A percentile compares a stretch with the other conserved stretches of the same genome.
Evolutionary conservation across 495 filamentous ascomycete species (phyloP).

Genomic region (Cercophora sp.): DNA sequence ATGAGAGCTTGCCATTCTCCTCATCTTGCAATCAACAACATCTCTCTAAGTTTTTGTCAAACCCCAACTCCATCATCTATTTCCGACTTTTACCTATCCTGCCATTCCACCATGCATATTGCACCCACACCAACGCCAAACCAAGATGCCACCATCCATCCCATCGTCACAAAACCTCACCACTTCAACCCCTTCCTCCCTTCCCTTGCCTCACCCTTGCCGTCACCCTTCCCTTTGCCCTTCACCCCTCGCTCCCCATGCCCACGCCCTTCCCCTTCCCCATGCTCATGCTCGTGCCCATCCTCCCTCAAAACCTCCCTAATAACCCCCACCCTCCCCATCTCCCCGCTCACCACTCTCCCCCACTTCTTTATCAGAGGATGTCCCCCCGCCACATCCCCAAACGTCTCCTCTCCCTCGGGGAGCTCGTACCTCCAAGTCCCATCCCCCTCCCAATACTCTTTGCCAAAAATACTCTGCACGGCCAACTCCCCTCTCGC

Average conservation of each 20-base stretch:
- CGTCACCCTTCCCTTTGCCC: conserved; percentile 12
- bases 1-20: too few relatives aligned
- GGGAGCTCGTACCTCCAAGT: conserved; percentile 58
- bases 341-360: conserved; percentile 38
- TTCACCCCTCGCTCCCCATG: conserved; percentile 1
- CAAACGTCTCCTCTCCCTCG: conserved; percentile 36
- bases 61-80: too few relatives aligned
- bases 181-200: conserved; percentile 20
- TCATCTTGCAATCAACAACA: too few relatives aligned
- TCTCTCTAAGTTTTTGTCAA: too few relatives aligned
- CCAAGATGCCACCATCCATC: background rate
- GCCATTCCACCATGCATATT: too few relatives aligned
- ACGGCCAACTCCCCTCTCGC: conserved; percentile 60
- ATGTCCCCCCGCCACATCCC: conserved; percentile 55
- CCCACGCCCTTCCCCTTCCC: conserved; percentile 7
- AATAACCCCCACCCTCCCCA: conserved; percentile 38
- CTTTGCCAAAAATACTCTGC: conserved; percentile 56
- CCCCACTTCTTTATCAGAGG: conserved; percentile 58
- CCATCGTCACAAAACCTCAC: conserved; percentile 6
- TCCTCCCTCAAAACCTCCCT: conserved; percentile 30
- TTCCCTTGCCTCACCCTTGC: conserved; percentile 1
- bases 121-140: too few relatives aligned
- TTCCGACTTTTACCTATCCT: too few relatives aligned
- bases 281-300: conserved; percentile 9
- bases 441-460: conserved; percentile 58